A percentile compares a stretch with the other conserved stretches of the same genome.
Evolutionary conservation across 305 asterid genomes (phyloP).

Genomic region (Plantago coronopus): DNA sequence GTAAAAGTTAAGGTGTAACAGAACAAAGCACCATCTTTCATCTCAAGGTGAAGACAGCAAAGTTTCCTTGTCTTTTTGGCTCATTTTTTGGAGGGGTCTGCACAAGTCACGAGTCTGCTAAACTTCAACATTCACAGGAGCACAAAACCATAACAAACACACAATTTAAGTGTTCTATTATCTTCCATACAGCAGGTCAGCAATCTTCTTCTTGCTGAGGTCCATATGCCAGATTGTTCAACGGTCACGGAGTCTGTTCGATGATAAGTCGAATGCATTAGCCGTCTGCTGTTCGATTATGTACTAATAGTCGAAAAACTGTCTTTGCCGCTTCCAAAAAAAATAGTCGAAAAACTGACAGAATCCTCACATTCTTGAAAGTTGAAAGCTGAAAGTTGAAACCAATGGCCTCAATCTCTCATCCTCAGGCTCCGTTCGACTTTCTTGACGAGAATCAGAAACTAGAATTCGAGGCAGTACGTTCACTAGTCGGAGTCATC

Average conservation of each 20-base stretch:
- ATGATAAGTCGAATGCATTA: too few relatives aligned
- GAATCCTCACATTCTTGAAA: background rate
- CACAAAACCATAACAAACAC: background rate
- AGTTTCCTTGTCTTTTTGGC: constrained; percentile 30
- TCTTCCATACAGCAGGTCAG: background rate
- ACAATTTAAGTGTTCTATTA: constrained; percentile 13
- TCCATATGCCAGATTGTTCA: constrained; percentile 10
- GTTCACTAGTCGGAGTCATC: constrained; percentile 38
- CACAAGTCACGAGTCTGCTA: constrained; percentile 44
- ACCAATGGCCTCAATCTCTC: constrained; percentile 43
- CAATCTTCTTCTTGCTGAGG: constrained; percentile 22
- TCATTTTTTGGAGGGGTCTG: constrained; percentile 36
- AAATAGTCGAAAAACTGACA: background rate
- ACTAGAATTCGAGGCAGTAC: constrained; percentile 46
- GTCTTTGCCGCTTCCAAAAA: too few relatives aligned
- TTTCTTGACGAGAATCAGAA: constrained; percentile 34
- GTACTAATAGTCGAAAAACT: background rate
- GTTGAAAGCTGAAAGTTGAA: background rate
- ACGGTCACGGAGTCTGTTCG: too few relatives aligned
- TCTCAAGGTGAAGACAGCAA: constrained; percentile 30
- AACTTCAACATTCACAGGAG: constrained; percentile 13
- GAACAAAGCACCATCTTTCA: constrained; percentile 24
- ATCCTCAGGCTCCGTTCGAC: constrained; percentile 25
- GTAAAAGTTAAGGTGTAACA: background rate
- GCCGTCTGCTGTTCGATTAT: too few relatives aligned